A percentile compares a stretch with the other conserved stretches of the same genome.
These are phyloP conservation scores for Cicer cuneatum DNA, from an alignment of 306 rosid species.

Conservation along the genomic window DNA sequence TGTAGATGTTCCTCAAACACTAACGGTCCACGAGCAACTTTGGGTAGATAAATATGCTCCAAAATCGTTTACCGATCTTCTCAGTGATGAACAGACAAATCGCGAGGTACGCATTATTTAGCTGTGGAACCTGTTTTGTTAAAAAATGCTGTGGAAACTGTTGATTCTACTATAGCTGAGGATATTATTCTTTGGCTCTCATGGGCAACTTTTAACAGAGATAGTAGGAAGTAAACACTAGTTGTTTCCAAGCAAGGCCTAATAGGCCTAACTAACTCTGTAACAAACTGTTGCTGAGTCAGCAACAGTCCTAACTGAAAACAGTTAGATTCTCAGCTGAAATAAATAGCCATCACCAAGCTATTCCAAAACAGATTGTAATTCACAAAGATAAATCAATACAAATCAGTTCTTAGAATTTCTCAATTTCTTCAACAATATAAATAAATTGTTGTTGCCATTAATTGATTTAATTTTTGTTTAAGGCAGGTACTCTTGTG, in stretches of 20 bases:
- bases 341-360: no score
- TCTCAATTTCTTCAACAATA: no score
- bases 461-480: constrained; percentile 27
- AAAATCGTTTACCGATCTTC: constrained; percentile 86
- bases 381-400: no score
- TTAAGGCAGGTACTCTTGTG: constrained; percentile 80
- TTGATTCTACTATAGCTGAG: constrained; percentile 25
- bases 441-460: no score
- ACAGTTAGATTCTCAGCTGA: no score
- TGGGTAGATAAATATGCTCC: constrained; percentile 99
- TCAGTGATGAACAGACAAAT: constrained; percentile 95
- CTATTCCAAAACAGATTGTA: no score
- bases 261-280: no score
- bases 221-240: no score
- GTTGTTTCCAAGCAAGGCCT: no score
- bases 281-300: no score
- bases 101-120: constrained; percentile 70
- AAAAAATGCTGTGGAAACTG: not conserved
- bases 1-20: constrained; percentile 58
- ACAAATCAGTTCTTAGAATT: no score
- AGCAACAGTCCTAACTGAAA: no score
- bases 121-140: not conserved
- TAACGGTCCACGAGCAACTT: constrained; percentile 64
- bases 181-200: constrained; percentile 30
- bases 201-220: not conserved